Evolutionary conservation across 169 alveolate genomes (phyloP).

Genomic region (Theileria orientalis): DNA sequence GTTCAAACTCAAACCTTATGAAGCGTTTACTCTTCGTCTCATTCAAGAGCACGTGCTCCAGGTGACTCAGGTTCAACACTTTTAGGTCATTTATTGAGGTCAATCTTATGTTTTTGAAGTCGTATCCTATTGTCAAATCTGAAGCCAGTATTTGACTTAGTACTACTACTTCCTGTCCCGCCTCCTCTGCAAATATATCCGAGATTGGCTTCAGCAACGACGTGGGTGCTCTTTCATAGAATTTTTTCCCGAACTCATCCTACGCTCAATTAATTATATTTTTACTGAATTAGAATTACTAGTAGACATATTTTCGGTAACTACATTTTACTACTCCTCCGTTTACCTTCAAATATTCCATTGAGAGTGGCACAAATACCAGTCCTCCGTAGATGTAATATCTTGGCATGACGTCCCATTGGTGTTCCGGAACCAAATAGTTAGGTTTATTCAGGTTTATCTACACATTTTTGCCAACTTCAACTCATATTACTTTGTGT

Average conservation of each 20-base stretch:
- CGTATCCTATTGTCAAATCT: conserved; percentile 72
- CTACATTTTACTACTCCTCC: too few relatives aligned
- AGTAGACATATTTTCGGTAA: not conserved
- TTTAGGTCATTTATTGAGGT: conserved; percentile 42
- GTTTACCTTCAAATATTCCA: conserved; percentile 61
- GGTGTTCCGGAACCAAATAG: conserved; percentile 78
- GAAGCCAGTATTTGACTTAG: conserved; percentile 76
- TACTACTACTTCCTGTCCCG: conserved; percentile 70
- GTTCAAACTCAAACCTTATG: conserved; percentile 46
- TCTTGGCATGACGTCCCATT: conserved; percentile 80
- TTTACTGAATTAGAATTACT: not conserved
- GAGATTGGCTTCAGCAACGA: conserved; percentile 35
- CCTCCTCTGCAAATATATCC: conserved; percentile 46
- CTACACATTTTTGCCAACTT: conserved; percentile 10
- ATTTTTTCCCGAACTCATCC: conserved; percentile 67
- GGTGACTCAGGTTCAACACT: conserved; percentile 60
- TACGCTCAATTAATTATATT: not conserved
- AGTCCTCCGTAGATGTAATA: conserved; percentile 82
- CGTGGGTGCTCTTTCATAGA: conserved; percentile 60
- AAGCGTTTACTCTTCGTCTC: not conserved
- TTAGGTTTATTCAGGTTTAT: conserved; percentile 63
- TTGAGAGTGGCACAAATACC: conserved; percentile 78
- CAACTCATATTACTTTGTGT: not conserved
- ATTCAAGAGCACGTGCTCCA: conserved; percentile 42
- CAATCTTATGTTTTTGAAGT: conserved; percentile 62